Conservation (phyloP, 1,284 basidiomycete genomes). For the Microbotryum lychnidis-dioicae region DNA sequence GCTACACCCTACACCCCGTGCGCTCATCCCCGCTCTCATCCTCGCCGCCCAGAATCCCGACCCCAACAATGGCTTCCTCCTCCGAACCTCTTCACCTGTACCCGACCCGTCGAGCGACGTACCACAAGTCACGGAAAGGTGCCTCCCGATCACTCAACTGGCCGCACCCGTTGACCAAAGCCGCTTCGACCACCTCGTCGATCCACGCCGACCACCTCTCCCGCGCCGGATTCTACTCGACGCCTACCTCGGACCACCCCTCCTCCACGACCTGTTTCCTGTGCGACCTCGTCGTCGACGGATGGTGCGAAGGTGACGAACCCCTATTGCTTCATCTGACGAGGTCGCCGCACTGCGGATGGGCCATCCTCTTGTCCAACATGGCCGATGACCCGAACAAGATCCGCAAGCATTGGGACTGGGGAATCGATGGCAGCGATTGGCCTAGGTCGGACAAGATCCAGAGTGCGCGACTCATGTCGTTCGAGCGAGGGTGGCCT, state of each 20-base stretch:
- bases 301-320: slow-evolving; percentile 23
- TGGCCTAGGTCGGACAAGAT: slow-evolving; percentile 9
- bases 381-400: background rate
- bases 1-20: too few species aligned
- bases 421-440: slow-evolving; percentile 6
- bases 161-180: slow-evolving; percentile 17
- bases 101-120: slow-evolving; percentile 14
- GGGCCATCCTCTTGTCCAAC: background rate
- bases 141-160: slow-evolving; percentile 15
- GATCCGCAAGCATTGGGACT: slow-evolving; percentile 8
- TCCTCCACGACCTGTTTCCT: slow-evolving; percentile 24
- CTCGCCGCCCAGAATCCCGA: slow-evolving; percentile 1
- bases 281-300: slow-evolving; percentile 13
- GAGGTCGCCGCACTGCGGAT: slow-evolving; percentile 7
- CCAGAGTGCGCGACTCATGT: slow-evolving; percentile 2
- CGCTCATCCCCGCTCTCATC: background rate
- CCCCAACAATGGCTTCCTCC: background rate
- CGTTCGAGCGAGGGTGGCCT: slow-evolving; percentile 23
- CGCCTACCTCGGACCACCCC: slow-evolving; percentile 12
- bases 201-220: slow-evolving; percentile 25
- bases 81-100: slow-evolving; percentile 10
- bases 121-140: slow-evolving; percentile 24
- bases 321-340: slow-evolving; percentile 14
- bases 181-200: slow-evolving; percentile 4
- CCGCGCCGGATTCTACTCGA: slow-evolving; percentile 22